Conservation (phyloP, 805 yeast species). For the Candida montana region DNA sequence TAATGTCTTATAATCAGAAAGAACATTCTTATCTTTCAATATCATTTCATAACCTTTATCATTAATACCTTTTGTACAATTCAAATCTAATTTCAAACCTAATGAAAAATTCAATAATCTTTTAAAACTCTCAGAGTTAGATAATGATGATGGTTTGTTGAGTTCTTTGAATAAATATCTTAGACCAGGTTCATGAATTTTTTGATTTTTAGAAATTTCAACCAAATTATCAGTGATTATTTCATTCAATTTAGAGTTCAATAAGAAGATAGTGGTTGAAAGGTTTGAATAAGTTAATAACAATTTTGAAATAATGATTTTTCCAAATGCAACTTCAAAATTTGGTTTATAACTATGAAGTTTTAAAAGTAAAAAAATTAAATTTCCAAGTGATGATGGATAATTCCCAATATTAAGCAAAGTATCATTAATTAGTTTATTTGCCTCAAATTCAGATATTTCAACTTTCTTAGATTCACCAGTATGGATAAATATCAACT, state of each 20-base stretch:
- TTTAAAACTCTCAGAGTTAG: conserved; percentile 18
- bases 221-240: conserved; percentile 12
- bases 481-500: conserved; percentile 20
- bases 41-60: conserved; percentile 23
- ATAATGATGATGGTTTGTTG: conserved; percentile 8
- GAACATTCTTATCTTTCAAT: conserved; percentile 20
- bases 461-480: conserved; percentile 14
- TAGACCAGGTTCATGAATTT: conserved; percentile 16
- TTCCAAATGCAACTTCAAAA: conserved; percentile 24
- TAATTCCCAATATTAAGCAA: conserved; percentile 7
- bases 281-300: conserved; percentile 19
- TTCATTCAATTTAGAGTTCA: conserved; percentile 9
- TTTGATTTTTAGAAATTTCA: conserved; percentile 21
- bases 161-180: conserved; percentile 25
- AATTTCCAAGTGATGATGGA: conserved; percentile 5
- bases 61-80: conserved; percentile 21
- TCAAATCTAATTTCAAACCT: conserved; percentile 15
- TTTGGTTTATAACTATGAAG: conserved; percentile 17
- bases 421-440: conserved; percentile 12
- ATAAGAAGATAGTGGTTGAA: conserved; percentile 8
- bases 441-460: conserved; percentile 17
- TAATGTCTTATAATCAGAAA: conserved; percentile 20
- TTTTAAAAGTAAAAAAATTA: conserved; percentile 15
- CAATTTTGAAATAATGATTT: conserved; percentile 18
- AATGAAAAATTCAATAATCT: conserved; percentile 22